phyloP scores from a whole-genome alignment of 768 basidiomycete genomes.

The Sutorius australiensis region DNA sequence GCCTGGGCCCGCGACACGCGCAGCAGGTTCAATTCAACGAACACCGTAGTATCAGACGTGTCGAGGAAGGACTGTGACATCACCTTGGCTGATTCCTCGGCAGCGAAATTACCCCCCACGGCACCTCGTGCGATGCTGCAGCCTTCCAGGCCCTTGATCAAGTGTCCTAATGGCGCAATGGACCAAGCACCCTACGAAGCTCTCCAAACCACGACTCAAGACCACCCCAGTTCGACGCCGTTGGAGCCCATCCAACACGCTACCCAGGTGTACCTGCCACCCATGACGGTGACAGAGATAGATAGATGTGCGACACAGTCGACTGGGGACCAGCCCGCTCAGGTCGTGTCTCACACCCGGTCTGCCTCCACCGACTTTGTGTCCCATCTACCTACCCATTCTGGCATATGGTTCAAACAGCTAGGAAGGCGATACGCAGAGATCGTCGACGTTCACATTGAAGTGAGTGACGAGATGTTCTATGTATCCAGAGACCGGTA shows the following conservation, averaged over 20 bases:
- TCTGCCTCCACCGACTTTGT: constrained; percentile 5
- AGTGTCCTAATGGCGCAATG: background rate
- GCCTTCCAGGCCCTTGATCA: constrained; percentile 1
- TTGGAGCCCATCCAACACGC: constrained; percentile 5
- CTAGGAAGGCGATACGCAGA: constrained; percentile 18
- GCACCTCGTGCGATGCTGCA: constrained; percentile 22
- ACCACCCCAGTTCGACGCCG: background rate
- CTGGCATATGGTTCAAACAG: constrained; percentile 28
- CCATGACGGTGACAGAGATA: background rate
- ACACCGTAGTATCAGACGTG: constrained; percentile 10
- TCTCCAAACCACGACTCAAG: background rate
- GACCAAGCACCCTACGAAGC: background rate
- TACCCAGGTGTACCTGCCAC: constrained; percentile 7
- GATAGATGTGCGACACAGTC: background rate
- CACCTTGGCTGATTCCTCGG: constrained; percentile 20
- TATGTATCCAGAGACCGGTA: constrained; percentile 15
- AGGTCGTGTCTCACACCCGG: background rate
- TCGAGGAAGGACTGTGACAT: constrained; percentile 26
- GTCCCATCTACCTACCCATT: constrained; percentile 13
- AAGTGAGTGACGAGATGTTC: constrained; percentile 23
- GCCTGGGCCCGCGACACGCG: constrained; percentile 13
- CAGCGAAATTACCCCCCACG: constrained; percentile 13
- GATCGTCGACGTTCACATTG: constrained; percentile 22
- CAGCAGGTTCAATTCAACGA: constrained; percentile 15
- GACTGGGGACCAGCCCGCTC: background rate